Evolutionary conservation across 306 rosid genomes (phyloP).

Genomic region (Ormosia emarginata): DNA sequence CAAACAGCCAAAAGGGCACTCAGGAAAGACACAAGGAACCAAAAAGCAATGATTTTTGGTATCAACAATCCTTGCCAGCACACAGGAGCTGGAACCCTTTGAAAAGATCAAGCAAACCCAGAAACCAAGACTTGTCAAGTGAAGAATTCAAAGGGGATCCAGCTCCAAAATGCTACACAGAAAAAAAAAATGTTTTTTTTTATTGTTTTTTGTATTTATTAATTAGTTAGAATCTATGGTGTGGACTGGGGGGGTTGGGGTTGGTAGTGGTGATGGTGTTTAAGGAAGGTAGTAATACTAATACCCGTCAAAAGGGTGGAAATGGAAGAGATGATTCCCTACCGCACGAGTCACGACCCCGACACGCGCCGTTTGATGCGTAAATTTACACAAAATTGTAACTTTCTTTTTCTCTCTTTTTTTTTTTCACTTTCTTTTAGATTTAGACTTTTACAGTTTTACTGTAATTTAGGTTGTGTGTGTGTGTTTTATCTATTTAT

Average conservation of each 20-base stretch:
- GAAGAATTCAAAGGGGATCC: conserved; percentile 44
- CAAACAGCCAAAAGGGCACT: conserved; percentile 26
- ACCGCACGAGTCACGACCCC: background rate
- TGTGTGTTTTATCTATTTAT: no score
- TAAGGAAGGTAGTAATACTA: background rate
- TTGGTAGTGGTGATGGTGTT: background rate
- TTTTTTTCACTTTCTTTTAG: no score
- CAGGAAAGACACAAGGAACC: background rate
- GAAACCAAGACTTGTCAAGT: conserved; percentile 27
- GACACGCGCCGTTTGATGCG: background rate
- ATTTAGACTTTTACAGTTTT: no score
- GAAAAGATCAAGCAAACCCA: conserved; percentile 43
- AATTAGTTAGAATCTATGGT: background rate
- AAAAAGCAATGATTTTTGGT: conserved; percentile 1
- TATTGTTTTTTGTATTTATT: background rate
- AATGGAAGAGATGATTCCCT: background rate
- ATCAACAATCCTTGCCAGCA: conserved; percentile 3
- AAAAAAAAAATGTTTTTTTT: background rate
- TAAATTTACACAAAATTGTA: background rate
- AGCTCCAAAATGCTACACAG: conserved; percentile 8
- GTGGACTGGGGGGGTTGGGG: background rate
- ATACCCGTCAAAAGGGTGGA: conserved; percentile 10
- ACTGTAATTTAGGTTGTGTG: no score
- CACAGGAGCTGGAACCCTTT: conserved; percentile 33
- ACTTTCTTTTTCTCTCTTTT: background rate